A percentile compares a stretch with the other conserved stretches of the same genome.
phyloP scores from a whole-genome alignment of 768 basidiomycete species.

The Lactarius indigo region DNA sequence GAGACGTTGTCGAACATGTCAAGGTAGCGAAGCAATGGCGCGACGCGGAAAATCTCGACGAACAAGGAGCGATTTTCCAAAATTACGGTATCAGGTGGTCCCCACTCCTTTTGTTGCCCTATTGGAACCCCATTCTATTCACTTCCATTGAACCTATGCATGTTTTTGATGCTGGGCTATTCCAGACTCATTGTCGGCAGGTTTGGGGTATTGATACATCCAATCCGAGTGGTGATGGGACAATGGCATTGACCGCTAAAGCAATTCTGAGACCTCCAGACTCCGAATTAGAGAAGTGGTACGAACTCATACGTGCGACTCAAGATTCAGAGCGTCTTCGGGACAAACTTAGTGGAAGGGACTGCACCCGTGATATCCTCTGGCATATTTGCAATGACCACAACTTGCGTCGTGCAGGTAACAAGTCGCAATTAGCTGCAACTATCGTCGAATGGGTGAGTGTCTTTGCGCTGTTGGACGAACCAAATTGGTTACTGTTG shows the following conservation, averaged over 20 bases:
- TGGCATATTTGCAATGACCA: slow-evolving; percentile 22
- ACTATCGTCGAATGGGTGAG: slow-evolving; percentile 21
- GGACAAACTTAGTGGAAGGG: background rate
- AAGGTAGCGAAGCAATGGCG: no score
- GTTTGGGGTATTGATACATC: no score
- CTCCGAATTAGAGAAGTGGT: background rate
- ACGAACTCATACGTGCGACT: background rate
- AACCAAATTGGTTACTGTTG: background rate
- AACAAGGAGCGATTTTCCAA: no score
- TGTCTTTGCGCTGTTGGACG: background rate
- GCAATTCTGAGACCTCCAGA: background rate
- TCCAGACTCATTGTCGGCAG: no score
- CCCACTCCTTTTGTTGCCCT: no score
- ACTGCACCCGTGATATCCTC: background rate
- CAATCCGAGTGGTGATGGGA: slow-evolving; percentile 20
- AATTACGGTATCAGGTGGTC: no score
- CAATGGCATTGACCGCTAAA: background rate
- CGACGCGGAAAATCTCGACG: no score
- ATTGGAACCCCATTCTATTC: no score
- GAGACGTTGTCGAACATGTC: no score
- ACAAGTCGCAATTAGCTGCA: background rate
- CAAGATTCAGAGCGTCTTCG: background rate
- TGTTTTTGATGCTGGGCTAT: no score
- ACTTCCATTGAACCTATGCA: no score
- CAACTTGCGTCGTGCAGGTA: slow-evolving; percentile 10